Evolutionary conservation across 2,329 filamentous ascomycete genomes (phyloP), one percentile per base, ranked within the genome.

Genomic region (Rachicladosporium sp.): DNA sequence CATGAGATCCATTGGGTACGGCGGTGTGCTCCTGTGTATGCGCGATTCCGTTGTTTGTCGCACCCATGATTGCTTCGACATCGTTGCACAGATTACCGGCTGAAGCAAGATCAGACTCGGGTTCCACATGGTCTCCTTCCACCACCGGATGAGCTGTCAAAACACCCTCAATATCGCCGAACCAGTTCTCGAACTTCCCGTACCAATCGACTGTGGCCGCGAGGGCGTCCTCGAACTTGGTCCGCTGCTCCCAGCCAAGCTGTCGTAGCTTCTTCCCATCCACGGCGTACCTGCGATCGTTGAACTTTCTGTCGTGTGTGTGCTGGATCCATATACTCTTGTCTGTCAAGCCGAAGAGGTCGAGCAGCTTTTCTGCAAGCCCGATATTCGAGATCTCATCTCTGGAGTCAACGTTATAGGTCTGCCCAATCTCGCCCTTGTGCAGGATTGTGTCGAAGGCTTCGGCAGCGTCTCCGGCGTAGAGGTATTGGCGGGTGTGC

Each of bases 401-500:
- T 44, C 73, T 71, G 0, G 84, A 88, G 33, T 80, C 80, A 7
- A 91, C 80, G 48, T 91, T 91, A 68, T 91, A 91, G 44, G 83
- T 75, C 52, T 87, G 79, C 1, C 82, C 82, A 29, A 82, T 67
- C 36, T 70, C 64, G 12, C 84, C 84, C 51, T 76, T 78, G 68
- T 91, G 84, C 15, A 91, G 70, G 52, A 91, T 86, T 1, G 82
- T 86, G 62, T 91, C 83, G 52, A 89, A 82, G 2, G 82, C 84
- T 53, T 89, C 82, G 3, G 80, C 80, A 2, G 82, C 83, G 55
- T 91, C 84, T 6, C 77, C 79, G 2, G 81, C 84, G 51, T 79
- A 89, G 6, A 91, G 70, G 55, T 88, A 91, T 41, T 82, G 71
- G 23, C 84, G 72, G 0, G 80, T 82, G 9, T 82, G 80, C 29